Evolutionary conservation across 202 grass and related monocot species (phyloP).

Genomic region (Brachypodium distachyon): DNA sequence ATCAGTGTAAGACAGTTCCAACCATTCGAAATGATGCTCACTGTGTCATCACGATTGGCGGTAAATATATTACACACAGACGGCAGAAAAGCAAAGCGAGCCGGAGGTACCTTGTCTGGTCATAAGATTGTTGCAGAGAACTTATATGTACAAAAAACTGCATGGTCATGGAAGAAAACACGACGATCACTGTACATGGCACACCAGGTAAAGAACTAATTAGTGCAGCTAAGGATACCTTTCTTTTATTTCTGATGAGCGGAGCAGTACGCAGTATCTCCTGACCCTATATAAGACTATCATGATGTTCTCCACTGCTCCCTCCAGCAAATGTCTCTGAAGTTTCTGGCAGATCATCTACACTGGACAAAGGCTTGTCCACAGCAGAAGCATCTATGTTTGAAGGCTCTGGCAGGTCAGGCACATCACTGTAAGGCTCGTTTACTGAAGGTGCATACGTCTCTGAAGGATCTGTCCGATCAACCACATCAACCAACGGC

Average conservation of each 20-base stretch:
- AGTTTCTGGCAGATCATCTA: conserved; percentile 7
- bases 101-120: neutral
- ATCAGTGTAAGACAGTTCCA: too few species aligned
- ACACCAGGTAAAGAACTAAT: neutral
- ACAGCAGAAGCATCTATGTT: neutral
- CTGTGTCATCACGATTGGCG: too few species aligned
- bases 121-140: neutral
- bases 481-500: conserved; percentile 21
- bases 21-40: too few species aligned
- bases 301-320: conserved; percentile 14
- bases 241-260: neutral
- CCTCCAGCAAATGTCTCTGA: neutral
- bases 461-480: conserved; percentile 8
- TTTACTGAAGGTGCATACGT: neutral
- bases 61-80: neutral
- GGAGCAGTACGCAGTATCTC: neutral
- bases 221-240: conserved; percentile 1
- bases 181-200: conserved; percentile 8
- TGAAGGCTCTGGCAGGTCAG: neutral
- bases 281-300: conserved; percentile 29
- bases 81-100: neutral
- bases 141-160: conserved; percentile 24
- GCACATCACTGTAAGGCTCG: conserved; percentile 3
- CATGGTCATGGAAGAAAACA: neutral
- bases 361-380: neutral